A percentile compares a stretch with the other conserved stretches of the same genome.
Conservation (phyloP, 73 alveolate genomes). For the Paramecium caudatum region DNA sequence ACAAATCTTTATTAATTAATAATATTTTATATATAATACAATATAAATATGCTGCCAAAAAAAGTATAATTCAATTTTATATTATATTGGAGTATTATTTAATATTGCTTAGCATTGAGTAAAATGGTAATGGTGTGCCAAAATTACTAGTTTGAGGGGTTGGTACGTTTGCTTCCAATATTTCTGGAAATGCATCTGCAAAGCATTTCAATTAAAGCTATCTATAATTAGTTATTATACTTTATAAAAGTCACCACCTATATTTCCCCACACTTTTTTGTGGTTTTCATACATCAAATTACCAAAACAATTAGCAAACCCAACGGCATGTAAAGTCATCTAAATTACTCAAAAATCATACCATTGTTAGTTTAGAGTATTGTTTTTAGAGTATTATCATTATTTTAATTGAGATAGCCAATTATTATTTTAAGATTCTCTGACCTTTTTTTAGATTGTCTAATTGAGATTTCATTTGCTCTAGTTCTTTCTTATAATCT, state of each 20-base stretch:
- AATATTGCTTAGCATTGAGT: too few species aligned
- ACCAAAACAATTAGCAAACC: background rate
- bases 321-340: background rate
- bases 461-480: background rate
- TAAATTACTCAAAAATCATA: background rate
- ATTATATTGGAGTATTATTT: too few species aligned
- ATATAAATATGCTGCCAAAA: too few species aligned
- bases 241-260: background rate
- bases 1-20: too few species aligned
- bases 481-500: background rate
- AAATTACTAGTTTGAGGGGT: background rate
- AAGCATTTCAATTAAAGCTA: background rate
- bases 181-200: background rate
- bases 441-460: background rate
- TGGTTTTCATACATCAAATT: background rate
- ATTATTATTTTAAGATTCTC: background rate
- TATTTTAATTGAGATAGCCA: background rate
- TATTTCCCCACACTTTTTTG: background rate
- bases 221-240: too few species aligned
- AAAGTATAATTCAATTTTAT: too few species aligned
- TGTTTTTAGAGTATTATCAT: background rate
- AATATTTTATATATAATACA: too few species aligned
- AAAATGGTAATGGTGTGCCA: conserved; percentile 22
- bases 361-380: conserved; percentile 2
- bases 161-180: background rate